These are phyloP conservation scores for Fraxinus americana DNA, from an alignment of 257 asterid genomes.

Conservation along the genomic window DNA sequence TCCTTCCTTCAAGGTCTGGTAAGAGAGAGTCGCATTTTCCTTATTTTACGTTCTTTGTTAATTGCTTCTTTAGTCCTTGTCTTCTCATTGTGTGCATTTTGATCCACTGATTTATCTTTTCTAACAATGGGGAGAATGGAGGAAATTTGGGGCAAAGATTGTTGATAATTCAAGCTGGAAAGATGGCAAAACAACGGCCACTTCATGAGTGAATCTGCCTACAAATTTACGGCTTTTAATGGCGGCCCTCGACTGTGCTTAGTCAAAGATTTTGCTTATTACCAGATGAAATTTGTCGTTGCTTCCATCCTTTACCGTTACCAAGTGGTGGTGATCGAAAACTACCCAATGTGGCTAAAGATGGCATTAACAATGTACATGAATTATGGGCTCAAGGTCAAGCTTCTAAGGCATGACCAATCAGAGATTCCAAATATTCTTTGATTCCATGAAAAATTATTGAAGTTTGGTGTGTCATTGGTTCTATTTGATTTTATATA, in stretches of 20 bases:
- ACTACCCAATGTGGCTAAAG: conserved; percentile 68
- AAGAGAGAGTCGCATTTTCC: too few species aligned
- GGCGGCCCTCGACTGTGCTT: conserved; percentile 95
- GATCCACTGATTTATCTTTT: too few species aligned
- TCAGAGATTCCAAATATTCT: conserved; percentile 17
- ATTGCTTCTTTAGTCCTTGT: too few species aligned
- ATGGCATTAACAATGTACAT: conserved; percentile 91
- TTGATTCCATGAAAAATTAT: not conserved
- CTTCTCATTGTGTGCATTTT: too few species aligned
- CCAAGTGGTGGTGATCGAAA: conserved; percentile 48
- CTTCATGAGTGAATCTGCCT: conserved; percentile 85
- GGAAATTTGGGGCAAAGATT: conserved; percentile 85
- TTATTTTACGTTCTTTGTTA: too few species aligned
- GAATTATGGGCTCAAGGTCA: conserved; percentile 80
- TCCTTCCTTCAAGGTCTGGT: too few species aligned
- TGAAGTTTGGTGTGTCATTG: not conserved
- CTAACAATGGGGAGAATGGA: conserved; percentile 72
- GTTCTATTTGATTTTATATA: not conserved
- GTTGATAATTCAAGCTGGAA: conserved; percentile 79
- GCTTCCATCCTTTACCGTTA: conserved; percentile 74
- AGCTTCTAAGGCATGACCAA: conserved; percentile 46
- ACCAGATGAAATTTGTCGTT: conserved; percentile 89
- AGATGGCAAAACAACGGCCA: conserved; percentile 82
- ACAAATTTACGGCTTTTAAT: conserved; percentile 90
- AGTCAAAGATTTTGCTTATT: conserved; percentile 92